phyloP scores from a whole-genome alignment of 2,329 filamentous ascomycete species.

The Penicillium paneum region DNA sequence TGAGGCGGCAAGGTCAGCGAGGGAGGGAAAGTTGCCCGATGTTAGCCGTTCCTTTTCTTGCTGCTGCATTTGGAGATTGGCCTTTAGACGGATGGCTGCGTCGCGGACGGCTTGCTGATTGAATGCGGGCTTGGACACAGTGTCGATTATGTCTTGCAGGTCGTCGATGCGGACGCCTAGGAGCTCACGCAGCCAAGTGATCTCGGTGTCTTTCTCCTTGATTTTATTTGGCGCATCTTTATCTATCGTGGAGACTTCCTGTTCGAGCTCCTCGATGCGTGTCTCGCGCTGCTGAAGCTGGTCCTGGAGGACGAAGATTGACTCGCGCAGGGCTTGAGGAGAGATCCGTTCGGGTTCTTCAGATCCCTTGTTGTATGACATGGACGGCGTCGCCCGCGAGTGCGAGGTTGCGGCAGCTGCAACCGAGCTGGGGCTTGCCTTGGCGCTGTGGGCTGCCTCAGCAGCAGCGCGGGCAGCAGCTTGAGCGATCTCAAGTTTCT shows the following conservation, averaged over 20 bases:
- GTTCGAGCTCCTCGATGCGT: conserved; percentile 82
- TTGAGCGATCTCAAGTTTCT: conserved; percentile 86
- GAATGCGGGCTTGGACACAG: conserved; percentile 70
- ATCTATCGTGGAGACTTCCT: conserved; percentile 65
- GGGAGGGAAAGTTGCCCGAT: conserved; percentile 68
- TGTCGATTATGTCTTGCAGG: conserved; percentile 83
- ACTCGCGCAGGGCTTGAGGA: conserved; percentile 89
- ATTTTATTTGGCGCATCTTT: conserved; percentile 77
- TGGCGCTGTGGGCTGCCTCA: conserved; percentile 64
- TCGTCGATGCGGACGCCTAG: conserved; percentile 87
- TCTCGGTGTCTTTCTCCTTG: conserved; percentile 89
- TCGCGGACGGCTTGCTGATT: conserved; percentile 79
- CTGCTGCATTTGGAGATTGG: conserved; percentile 96
- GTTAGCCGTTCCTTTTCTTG: conserved; percentile 86
- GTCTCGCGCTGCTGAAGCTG: conserved; percentile 92
- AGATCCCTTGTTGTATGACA: conserved; percentile 43
- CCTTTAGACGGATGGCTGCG: conserved; percentile 85
- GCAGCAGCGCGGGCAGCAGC: conserved; percentile 81
- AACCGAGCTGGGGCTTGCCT: conserved; percentile 39
- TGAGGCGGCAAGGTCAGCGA: conserved; percentile 71
- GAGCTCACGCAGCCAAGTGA: conserved; percentile 89
- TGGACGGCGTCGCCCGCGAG: conserved; percentile 44
- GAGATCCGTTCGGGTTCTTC: conserved; percentile 80
- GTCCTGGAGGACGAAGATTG: conserved; percentile 93
- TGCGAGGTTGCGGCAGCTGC: conserved; percentile 39